phyloP scores from a whole-genome alignment of 345 rosid species.

The Toxicodendron radicans region DNA sequence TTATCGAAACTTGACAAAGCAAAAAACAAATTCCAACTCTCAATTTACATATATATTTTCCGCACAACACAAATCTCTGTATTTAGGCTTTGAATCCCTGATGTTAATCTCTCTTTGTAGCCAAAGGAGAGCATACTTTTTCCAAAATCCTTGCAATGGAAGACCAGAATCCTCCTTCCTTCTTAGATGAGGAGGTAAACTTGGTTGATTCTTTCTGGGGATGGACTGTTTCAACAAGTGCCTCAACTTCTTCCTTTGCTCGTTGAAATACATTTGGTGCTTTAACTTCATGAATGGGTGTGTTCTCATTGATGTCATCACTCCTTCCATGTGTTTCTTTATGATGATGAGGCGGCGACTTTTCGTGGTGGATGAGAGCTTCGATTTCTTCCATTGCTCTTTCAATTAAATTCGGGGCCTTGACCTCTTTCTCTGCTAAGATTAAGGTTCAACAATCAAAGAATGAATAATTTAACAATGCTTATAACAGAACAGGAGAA shows the following conservation, averaged over 20 bases:
- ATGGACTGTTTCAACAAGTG: constrained; percentile 45
- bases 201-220: constrained; percentile 33
- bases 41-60: background rate
- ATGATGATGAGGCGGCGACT: constrained; percentile 29
- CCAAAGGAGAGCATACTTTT: constrained; percentile 45
- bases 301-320: constrained; percentile 45
- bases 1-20: background rate
- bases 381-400: constrained; percentile 53
- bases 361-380: constrained; percentile 35
- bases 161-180: constrained; percentile 43
- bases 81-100: background rate
- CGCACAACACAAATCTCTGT: background rate
- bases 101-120: constrained; percentile 30
- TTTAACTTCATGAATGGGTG: constrained; percentile 43
- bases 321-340: constrained; percentile 55
- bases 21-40: background rate
- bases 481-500: too few species aligned
- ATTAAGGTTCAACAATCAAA: background rate
- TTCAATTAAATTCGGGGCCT: constrained; percentile 32
- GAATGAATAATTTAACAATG: background rate
- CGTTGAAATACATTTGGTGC: constrained; percentile 55
- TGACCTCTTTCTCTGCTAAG: constrained; percentile 26
- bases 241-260: constrained; percentile 62
- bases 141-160: constrained; percentile 47
- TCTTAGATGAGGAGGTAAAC: constrained; percentile 26